Evolutionary conservation across 345 rosid species (phyloP), one percentile per base, ranked within the genome.

Genomic region (Hibiscus tridactylites): DNA sequence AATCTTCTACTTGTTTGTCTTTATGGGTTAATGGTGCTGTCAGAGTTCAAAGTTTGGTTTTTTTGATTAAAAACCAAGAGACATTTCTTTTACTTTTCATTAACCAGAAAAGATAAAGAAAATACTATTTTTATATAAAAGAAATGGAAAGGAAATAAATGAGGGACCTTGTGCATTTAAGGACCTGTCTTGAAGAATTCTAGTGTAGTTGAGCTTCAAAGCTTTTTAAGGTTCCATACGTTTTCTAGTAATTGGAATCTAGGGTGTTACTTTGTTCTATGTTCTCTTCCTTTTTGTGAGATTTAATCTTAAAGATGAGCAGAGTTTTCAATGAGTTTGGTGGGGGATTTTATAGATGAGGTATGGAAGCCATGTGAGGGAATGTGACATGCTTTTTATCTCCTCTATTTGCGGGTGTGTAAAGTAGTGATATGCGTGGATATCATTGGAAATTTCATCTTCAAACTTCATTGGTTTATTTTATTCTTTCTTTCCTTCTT

Each of bases 311-410:
- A n/a, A 59, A 62, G 16, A 39, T 10, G 62, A 37, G 60, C 73
- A 72, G 65, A 17, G 26, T 59, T 82, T 54, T 67, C 70, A 33
- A 65, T 54, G 61, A 69, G 83, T 85, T 78, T 64, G 85, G 87
- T 80, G 74, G 77, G 61, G 79, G 78, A 76, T 84, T 78, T 79
- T 76, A 73, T 65, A 76, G 82, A 39, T 39, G 44, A 78, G 80
- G 73, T 66, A 76, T 73, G 81, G 75, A 76, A 65, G 52, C 83
- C 88, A 78, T 85, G 88, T 88, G 92, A 82, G 79, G 74, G 84
- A 80, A 78, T 79, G 81, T 81, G 86, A 65, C 85, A 72, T 79
- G 79, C 83, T 80, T 78, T 79, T 68, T 76, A 24, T 74, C 71
- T 65, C 75, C 81, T 78, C 69, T 66, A 16, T 77, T 33, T 75